Base-by-base conservation (phyloP, 83 land plant species). In the Picea abies region DNA sequence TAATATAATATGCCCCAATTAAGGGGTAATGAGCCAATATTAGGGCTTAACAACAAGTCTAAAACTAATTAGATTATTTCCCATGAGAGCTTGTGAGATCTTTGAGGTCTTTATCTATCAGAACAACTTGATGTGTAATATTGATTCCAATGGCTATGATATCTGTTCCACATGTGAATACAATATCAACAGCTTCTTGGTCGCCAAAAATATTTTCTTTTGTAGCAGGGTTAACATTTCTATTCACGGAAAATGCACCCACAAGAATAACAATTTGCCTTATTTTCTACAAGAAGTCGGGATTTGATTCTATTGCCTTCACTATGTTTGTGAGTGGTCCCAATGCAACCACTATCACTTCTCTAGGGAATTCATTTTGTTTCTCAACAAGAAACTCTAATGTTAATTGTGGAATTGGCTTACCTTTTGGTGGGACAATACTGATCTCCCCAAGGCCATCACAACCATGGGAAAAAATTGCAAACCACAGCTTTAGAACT, bases 211-310 rank as follows among this genome's bases (percentile, higher is more conserved):
- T 98, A 87, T 97, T 97, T 82, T 98, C 98, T 83, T 97, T 98
- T 41, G 99, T 93, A 22, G 99, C 99, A 52, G 99, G 97, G 83
- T 95, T 97, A 6, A 97, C 98, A 86, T 95, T 95, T 17, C 99
- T 98, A 87, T 94, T 95, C 63, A 94, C 96, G 23, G 89, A 77
- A 84, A 97, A 97, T 25, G 99, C 98, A 78, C 99, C 99, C 60
- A 98, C 99, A 85, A 95, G 93, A 78, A 97, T 69, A 62, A 95
- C 87, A 80, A 97, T 90, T 69, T 97, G 94, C 32, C 90, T 86
- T 66, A 97, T 87, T 39, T 93, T 94, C 79, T 93, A 86, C 20
- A 88, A 49, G 81, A 97, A 97, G 11, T 77, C 73, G 79, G 97
- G 91, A 87, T 97, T 97, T 8, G 70, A 62, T 87, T 95, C 86